These are phyloP conservation scores for Microdochium trichocladiopsis DNA, from an alignment of 2,329 filamentous ascomycete species.

Conservation along the genomic window DNA sequence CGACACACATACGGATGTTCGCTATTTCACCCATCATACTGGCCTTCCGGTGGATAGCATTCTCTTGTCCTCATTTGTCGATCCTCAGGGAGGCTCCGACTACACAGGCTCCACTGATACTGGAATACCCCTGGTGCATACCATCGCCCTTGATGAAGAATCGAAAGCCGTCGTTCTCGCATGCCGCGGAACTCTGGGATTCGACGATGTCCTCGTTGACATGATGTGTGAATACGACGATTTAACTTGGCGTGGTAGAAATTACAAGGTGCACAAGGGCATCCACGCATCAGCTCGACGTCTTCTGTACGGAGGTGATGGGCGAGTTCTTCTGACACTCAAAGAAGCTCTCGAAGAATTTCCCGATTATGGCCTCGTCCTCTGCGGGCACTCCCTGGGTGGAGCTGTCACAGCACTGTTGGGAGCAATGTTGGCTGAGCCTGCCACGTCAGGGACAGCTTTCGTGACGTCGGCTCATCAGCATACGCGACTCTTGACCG, in stretches of 20 bases:
- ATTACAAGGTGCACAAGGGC: slow-evolving; percentile 67
- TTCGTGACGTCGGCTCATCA: slow-evolving; percentile 55
- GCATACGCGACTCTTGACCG: slow-evolving; percentile 31
- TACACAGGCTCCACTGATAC: slow-evolving; percentile 56
- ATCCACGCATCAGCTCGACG: slow-evolving; percentile 65
- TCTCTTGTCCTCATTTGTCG: slow-evolving; percentile 63
- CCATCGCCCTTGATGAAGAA: slow-evolving; percentile 64
- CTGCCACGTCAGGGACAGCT: slow-evolving; percentile 43
- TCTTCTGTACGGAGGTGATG: slow-evolving; percentile 60
- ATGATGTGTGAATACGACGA: slow-evolving; percentile 70
- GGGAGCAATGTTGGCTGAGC: slow-evolving; percentile 64
- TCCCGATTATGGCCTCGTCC: slow-evolving; percentile 61
- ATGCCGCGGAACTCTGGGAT: slow-evolving; percentile 64
- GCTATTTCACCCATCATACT: slow-evolving; percentile 58
- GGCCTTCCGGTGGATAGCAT: slow-evolving; percentile 50
- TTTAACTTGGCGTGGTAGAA: slow-evolving; percentile 53
- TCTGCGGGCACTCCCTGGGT: slow-evolving; percentile 63
- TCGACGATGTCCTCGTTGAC: slow-evolving; percentile 67
- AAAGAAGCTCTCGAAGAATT: slow-evolving; percentile 60
- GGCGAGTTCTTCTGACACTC: slow-evolving; percentile 58
- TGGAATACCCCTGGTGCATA: slow-evolving; percentile 65
- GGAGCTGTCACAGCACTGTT: slow-evolving; percentile 64
- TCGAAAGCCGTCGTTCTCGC: slow-evolving; percentile 67
- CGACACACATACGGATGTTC: slow-evolving; percentile 51
- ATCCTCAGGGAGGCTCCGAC: slow-evolving; percentile 61